Evolutionary conservation across 2,329 filamentous ascomycete genomes (phyloP).

Genomic region (Sclerotinia spermophila): DNA sequence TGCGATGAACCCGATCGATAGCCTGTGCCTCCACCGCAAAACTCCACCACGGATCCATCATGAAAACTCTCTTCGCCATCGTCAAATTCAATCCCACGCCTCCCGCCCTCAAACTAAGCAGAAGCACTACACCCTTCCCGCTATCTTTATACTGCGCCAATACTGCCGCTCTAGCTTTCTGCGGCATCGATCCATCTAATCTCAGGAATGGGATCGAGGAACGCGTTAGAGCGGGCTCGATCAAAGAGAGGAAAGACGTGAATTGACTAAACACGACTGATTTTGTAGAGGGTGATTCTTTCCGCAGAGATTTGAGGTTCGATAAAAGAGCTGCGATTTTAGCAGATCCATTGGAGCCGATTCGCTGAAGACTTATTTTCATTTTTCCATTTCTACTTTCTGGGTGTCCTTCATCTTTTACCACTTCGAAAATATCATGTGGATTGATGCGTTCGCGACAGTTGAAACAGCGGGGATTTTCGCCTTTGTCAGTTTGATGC

Average conservation of each 20-base stretch:
- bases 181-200: slow-evolving; percentile 85
- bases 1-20: slow-evolving; percentile 94
- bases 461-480: slow-evolving; percentile 80
- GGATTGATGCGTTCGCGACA: slow-evolving; percentile 80
- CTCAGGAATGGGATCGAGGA: slow-evolving; percentile 77
- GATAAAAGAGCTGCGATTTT: slow-evolving; percentile 80
- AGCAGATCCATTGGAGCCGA: slow-evolving; percentile 70
- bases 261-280: slow-evolving; percentile 97
- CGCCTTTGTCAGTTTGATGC: slow-evolving; percentile 74
- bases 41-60: slow-evolving; percentile 99
- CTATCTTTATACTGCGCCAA: slow-evolving; percentile 66
- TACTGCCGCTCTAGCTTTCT: slow-evolving; percentile 77
- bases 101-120: slow-evolving; percentile 83
- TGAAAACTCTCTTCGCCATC: slow-evolving; percentile 82
- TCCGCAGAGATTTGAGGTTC: slow-evolving; percentile 67
- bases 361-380: slow-evolving; percentile 57
- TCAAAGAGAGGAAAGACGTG: slow-evolving; percentile 90
- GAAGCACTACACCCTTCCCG: slow-evolving; percentile 65
- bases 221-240: slow-evolving; percentile 72
- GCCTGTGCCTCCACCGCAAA: slow-evolving; percentile 96
- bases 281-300: slow-evolving; percentile 67
- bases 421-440: slow-evolving; percentile 87
- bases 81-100: slow-evolving; percentile 94
- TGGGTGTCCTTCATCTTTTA: slow-evolving; percentile 67
- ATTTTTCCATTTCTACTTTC: slow-evolving; percentile 44